phyloP scores from a whole-genome alignment of 1,284 basidiomycete species.

The Naganishia sp. region DNA sequence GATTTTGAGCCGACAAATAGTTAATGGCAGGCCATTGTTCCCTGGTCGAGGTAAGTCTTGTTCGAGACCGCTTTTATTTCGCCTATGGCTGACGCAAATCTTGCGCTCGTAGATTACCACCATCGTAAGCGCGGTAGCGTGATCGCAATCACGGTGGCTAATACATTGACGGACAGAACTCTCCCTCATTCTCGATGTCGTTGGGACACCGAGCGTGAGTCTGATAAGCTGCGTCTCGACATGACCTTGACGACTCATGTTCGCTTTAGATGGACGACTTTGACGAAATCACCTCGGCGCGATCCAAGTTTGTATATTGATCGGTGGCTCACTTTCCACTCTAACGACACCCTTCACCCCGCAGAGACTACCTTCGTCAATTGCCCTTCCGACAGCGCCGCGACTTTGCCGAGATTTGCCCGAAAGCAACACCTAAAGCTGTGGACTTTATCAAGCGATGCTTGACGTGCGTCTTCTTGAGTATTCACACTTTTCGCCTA shows the following conservation, averaged over 20 bases:
- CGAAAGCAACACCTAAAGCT: conserved; percentile 79
- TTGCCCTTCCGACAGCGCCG: conserved; percentile 86
- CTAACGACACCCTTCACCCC: neutral
- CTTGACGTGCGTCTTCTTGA: conserved; percentile 61
- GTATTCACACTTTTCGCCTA: conserved; percentile 29
- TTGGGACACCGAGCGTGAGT: conserved; percentile 59
- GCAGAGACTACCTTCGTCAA: conserved; percentile 81
- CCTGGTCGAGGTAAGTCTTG: conserved; percentile 76
- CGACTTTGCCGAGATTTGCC: conserved; percentile 72
- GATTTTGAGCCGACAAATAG: conserved; percentile 32
- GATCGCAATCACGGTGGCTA: neutral
- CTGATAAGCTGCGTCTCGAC: neutral
- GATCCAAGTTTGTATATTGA: conserved; percentile 61
- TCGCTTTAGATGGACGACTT: conserved; percentile 60
- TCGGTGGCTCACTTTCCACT: too few relatives aligned
- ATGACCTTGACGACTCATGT: conserved; percentile 1
- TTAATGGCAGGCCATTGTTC: conserved; percentile 84
- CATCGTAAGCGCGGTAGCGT: conserved; percentile 39
- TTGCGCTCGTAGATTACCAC: conserved; percentile 43
- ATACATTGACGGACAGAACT: conserved; percentile 55
- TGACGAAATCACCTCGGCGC: conserved; percentile 69
- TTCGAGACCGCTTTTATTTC: conserved; percentile 14
- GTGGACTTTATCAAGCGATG: conserved; percentile 87
- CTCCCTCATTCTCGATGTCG: conserved; percentile 61
- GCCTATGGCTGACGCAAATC: conserved; percentile 23